Conservation (phyloP, 2,329 filamentous ascomycete genomes). For the Tolypocladium album region DNA sequence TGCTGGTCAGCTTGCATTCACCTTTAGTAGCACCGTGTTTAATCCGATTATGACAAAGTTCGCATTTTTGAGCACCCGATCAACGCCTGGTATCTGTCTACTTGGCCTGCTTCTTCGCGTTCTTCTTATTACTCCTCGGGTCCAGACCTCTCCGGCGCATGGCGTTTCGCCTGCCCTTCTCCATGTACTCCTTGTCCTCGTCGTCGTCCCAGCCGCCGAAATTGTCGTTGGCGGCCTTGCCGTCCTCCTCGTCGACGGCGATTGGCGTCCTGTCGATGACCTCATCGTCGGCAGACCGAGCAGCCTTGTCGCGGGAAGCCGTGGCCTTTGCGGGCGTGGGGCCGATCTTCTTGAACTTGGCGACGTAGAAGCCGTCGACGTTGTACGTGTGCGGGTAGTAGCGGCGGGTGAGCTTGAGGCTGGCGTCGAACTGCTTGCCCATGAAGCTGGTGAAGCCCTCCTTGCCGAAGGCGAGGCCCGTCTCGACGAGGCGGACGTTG, state of each 20-base stretch:
- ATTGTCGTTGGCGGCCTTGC: constrained; percentile 33
- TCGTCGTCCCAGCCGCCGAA: constrained; percentile 70
- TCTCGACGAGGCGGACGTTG: constrained; percentile 88
- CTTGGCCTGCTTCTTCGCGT: constrained; percentile 13
- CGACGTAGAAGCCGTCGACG: constrained; percentile 96
- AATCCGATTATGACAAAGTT: not conserved
- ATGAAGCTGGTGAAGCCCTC: constrained; percentile 86
- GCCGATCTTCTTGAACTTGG: constrained; percentile 89
- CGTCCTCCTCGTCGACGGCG: constrained; percentile 33
- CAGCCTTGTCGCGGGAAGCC: constrained; percentile 20
- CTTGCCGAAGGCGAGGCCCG: constrained; percentile 79
- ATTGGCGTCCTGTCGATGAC: constrained; percentile 63
- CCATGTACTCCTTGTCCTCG: constrained; percentile 60
- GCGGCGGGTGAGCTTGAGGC: constrained; percentile 69
- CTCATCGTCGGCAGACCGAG: constrained; percentile 24
- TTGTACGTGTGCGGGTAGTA: constrained; percentile 91
- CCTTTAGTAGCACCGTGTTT: not conserved
- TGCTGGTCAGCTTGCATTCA: not conserved
- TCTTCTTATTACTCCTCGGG: constrained; percentile 43
- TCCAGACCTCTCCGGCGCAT: constrained; percentile 66
- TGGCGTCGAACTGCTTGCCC: constrained; percentile 84
- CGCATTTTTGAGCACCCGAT: not conserved
- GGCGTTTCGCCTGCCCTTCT: constrained; percentile 61
- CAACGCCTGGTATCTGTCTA: constrained; percentile 3
- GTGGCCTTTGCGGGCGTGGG: constrained; percentile 52